Base-by-base conservation (phyloP, 805 yeast genomes). In the Jamesozyma piceae region DNA sequence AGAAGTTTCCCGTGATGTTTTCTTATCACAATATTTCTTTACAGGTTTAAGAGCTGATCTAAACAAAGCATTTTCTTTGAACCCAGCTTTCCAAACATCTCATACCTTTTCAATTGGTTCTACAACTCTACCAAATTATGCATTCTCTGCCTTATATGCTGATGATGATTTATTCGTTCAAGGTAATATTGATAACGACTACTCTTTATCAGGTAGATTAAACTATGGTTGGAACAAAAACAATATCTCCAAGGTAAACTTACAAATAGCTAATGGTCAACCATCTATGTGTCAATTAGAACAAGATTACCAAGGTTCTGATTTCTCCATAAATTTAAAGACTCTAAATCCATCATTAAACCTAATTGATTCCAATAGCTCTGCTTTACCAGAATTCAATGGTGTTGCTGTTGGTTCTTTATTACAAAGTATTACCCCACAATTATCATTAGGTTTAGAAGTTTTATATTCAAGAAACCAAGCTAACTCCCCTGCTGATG, bases 41-140 rank as follows among this genome's bases (percentile, higher is more conserved):
- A 82, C 95, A 32, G 98, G 98, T 46, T 75, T 92, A 59, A 83
- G 95, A 64, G 98, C 97, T 44, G 98, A 92, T 66, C 76, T 92
- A 56, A 84, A 86, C 70, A 90, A 90, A 74, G 86, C 89, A 13
- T 87, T 92, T 61, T 69, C 83, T 50, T 75, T 89, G 74, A 80
- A 80, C 67, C 98, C 98, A 45, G 89, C 86, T 45, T 92, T 92
- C 82, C 97, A 92, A 74, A 84, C 94, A 45, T 82, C 95, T 49
- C 98, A 92, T 64, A 82, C 95, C 47, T 82, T 92, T 60, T 74
- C 95, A 32, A 72, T 86, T 52, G 97, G 97, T 38, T 82, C 94
- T 44, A 79, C 80, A 51, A 76, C 78, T 37, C 72, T 85, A 65
- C 95, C 96, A 40, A 82, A 92, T 51, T 92, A 92, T 64, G 89